Conservation (phyloP, 2,329 filamentous ascomycete species). For the Zymoseptoria tritici region DNA sequence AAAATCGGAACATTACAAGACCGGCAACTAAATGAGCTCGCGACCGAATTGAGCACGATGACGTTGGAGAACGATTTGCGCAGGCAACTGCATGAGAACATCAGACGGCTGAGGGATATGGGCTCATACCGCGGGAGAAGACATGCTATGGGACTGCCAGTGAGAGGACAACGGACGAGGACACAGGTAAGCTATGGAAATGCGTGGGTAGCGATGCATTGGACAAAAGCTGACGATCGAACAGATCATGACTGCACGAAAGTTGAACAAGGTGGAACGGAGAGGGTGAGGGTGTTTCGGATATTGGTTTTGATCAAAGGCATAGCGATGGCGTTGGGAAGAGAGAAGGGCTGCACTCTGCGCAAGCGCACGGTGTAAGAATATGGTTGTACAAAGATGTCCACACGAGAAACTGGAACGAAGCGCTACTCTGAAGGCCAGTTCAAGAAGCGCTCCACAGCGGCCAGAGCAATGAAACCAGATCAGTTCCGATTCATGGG, state of each 20-base stretch:
- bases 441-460: not conserved
- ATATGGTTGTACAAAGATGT: conserved; percentile 7
- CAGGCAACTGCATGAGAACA: conserved; percentile 73
- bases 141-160: conserved; percentile 88
- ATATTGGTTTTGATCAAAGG: not conserved
- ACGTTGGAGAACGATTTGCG: conserved; percentile 86
- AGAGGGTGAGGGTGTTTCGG: conserved; percentile 27
- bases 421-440: not conserved
- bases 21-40: conserved; percentile 73
- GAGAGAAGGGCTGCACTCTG: not conserved
- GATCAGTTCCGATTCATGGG: not conserved
- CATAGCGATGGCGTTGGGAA: conserved; percentile 15
- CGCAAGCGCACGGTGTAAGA: not conserved
- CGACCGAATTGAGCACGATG: conserved; percentile 80
- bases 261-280: conserved; percentile 52
- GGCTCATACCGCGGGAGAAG: conserved; percentile 80
- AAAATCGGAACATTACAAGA: conserved; percentile 67
- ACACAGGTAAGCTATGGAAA: conserved; percentile 51
- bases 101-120: conserved; percentile 79
- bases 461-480: not conserved
- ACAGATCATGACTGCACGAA: conserved; percentile 52
- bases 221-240: conserved; percentile 5
- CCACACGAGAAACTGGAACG: not conserved
- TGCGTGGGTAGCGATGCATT: not conserved
- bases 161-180: conserved; percentile 81